Evolutionary conservation across 768 basidiomycete species (phyloP).

Genomic region (Kwoniella europaea): DNA sequence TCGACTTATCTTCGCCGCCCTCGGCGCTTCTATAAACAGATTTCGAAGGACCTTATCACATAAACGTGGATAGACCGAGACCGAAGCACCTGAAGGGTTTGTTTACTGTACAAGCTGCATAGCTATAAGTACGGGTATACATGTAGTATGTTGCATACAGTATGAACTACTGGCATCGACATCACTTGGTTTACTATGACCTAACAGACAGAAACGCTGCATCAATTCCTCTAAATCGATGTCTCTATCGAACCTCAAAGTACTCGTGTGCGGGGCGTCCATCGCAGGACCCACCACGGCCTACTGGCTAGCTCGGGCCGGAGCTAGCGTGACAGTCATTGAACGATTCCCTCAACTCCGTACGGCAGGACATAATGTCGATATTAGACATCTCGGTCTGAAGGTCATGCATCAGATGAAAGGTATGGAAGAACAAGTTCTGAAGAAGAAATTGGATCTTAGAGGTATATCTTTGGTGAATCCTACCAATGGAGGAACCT

Average conservation of each 20-base stretch:
- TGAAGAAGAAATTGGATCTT: conserved; percentile 27
- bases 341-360: conserved; percentile 37
- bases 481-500: background rate
- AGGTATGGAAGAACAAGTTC: conserved; percentile 34
- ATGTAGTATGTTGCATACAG: no score
- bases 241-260: background rate
- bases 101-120: no score
- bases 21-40: no score
- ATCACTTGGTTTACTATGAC: no score
- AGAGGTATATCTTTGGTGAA: conserved; percentile 38
- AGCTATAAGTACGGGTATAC: no score
- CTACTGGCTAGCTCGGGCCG: conserved; percentile 34
- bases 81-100: no score
- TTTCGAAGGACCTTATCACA: no score
- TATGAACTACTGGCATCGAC: no score
- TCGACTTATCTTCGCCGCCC: no score
- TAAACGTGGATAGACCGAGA: no score
- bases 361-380: conserved; percentile 48
- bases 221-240: background rate
- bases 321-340: conserved; percentile 37
- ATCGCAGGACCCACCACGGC: conserved; percentile 50
- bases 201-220: no score
- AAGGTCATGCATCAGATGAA: conserved; percentile 34
- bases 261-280: conserved; percentile 44
- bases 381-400: conserved; percentile 33